Percentiles rank a stretch among this genome's conserved stretches.
phyloP scores from a whole-genome alignment of 345 rosid genomes.

The Cardiospermum halicacabum region DNA sequence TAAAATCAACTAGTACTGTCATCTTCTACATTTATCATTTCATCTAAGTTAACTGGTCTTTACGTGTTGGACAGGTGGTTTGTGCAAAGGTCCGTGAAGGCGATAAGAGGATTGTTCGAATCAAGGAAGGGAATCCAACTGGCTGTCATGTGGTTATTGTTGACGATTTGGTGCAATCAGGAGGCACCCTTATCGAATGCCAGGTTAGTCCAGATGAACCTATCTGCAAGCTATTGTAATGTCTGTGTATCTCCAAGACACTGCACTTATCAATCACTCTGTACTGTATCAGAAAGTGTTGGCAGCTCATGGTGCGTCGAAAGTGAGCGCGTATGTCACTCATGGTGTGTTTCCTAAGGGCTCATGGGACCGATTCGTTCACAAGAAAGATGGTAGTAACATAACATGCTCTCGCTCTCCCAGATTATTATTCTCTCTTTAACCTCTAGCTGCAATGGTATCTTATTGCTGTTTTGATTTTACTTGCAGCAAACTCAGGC shows the following conservation, averaged over 20 bases:
- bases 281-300: conserved; percentile 68
- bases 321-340: conserved; percentile 95
- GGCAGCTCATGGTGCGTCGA: conserved; percentile 81
- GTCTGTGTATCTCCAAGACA: not conserved
- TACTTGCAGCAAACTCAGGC: conserved; percentile 29
- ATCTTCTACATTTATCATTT: conserved; percentile 1
- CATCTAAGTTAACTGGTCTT: conserved; percentile 14
- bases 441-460: not conserved
- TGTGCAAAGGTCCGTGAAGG: conserved; percentile 97
- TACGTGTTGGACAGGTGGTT: conserved; percentile 64
- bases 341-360: conserved; percentile 92
- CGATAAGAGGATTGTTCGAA: conserved; percentile 79
- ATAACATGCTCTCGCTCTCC: not conserved
- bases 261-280: not conserved
- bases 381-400: conserved; percentile 49
- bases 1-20: conserved; percentile 2
- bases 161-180: conserved; percentile 96
- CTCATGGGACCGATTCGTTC: conserved; percentile 87
- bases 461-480: conserved; percentile 12
- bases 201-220: conserved; percentile 75
- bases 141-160: conserved; percentile 93
- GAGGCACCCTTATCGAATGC: conserved; percentile 96
- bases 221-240: not conserved
- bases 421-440: not conserved
- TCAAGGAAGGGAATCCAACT: conserved; percentile 90